A percentile compares a stretch with the other conserved stretches of the same genome.
Evolutionary conservation across 2,329 filamentous ascomycete genomes (phyloP).

Genomic region (Rutstroemia sp.): DNA sequence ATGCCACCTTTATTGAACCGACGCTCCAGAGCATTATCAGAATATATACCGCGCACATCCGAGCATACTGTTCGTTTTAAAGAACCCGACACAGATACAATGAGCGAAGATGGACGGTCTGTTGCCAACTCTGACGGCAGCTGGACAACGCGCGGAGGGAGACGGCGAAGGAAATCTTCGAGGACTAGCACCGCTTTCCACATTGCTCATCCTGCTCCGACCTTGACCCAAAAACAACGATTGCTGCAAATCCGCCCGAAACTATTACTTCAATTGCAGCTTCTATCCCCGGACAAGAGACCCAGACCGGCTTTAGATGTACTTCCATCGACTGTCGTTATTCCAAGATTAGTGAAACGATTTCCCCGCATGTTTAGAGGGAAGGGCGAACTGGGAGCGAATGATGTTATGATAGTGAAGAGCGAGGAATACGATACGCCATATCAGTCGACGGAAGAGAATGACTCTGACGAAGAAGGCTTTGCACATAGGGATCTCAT

Average conservation of each 20-base stretch:
- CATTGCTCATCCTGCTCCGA: conserved; percentile 60
- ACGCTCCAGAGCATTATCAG: conserved; percentile 23
- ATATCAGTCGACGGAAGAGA: conserved; percentile 43
- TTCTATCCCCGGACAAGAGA: conserved; percentile 50
- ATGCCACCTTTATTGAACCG: conserved; percentile 10
- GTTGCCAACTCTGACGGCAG: conserved; percentile 27
- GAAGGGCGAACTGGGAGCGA: conserved; percentile 55
- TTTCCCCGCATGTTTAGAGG: conserved; percentile 58
- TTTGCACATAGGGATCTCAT: conserved; percentile 49
- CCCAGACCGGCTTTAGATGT: conserved; percentile 65
- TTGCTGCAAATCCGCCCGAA: conserved; percentile 57
- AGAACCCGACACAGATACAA: conserved; percentile 23
- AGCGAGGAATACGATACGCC: conserved; percentile 56
- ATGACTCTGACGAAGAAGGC: conserved; percentile 43
- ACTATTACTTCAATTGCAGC: conserved; percentile 65
- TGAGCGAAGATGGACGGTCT: conserved; percentile 28
- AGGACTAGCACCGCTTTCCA: conserved; percentile 56
- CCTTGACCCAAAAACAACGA: conserved; percentile 49
- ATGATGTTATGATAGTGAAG: conserved; percentile 64
- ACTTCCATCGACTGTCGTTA: conserved; percentile 59
- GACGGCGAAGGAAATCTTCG: conserved; percentile 38
- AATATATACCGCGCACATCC: conserved; percentile 15
- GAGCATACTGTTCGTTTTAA: conserved; percentile 25
- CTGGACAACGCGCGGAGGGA: conserved; percentile 16
- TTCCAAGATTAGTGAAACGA: conserved; percentile 50